A percentile compares a stretch with the other conserved stretches of the same genome.
Conservation (phyloP, 164 flowering plant genomes). For the Vitis amurensis region DNA sequence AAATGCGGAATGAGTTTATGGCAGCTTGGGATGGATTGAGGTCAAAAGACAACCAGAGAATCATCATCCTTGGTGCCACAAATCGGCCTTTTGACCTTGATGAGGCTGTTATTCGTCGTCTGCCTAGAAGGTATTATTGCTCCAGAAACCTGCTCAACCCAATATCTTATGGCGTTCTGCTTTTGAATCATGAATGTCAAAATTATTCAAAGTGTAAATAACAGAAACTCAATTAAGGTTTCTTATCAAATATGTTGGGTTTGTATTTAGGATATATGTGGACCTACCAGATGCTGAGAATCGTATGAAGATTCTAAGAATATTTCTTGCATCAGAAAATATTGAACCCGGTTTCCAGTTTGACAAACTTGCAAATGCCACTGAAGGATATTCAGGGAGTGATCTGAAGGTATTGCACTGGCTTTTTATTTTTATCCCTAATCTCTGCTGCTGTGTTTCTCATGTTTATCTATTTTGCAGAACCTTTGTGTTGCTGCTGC, state of each 20-base stretch:
- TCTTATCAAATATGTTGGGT: constrained; percentile 11
- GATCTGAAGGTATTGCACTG: constrained; percentile 75
- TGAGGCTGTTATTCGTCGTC: constrained; percentile 97
- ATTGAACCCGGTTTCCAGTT: constrained; percentile 58
- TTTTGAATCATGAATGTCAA: too few species aligned
- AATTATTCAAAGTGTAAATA: too few species aligned
- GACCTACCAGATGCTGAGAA: constrained; percentile 93
- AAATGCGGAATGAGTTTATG: constrained; percentile 99
- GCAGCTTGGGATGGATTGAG: constrained; percentile 99
- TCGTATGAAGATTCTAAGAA: constrained; percentile 78
- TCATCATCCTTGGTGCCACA: constrained; percentile 96
- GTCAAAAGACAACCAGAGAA: constrained; percentile 94
- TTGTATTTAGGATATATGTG: constrained; percentile 72
- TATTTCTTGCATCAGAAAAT: constrained; percentile 77
- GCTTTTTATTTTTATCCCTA: not conserved
- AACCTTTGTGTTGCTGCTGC: constrained; percentile 98
- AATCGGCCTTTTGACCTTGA: constrained; percentile 99
- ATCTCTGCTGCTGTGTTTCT: not conserved
- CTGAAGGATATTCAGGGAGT: constrained; percentile 98
- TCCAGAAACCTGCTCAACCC: not conserved
- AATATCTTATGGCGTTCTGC: too few species aligned
- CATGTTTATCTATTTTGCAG: constrained; percentile 41
- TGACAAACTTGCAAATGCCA: constrained; percentile 75
- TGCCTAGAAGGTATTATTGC: constrained; percentile 84
- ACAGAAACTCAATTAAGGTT: not conserved